A percentile compares a stretch with the other conserved stretches of the same genome.
Conservation (phyloP, 345 rosid species). For the Populus tremula region DNA sequence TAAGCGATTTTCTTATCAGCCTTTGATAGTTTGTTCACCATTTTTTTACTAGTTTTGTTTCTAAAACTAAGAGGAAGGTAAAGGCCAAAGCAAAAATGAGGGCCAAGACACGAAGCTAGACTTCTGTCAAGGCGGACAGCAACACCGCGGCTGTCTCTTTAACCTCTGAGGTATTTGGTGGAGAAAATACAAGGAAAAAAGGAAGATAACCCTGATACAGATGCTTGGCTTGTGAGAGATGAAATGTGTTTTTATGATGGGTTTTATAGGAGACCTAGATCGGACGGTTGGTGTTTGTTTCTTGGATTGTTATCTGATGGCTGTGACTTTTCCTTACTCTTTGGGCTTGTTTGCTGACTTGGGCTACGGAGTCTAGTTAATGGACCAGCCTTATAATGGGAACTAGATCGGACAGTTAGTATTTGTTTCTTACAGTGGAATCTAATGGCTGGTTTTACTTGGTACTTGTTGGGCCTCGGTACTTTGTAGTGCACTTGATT, state of each 20-base stretch:
- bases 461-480: background rate
- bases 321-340: background rate
- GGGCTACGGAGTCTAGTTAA: background rate
- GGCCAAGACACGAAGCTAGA: constrained; percentile 51
- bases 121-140: constrained; percentile 69
- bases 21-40: constrained; percentile 54
- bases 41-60: background rate
- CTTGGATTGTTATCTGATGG: constrained; percentile 18
- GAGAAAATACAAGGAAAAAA: background rate
- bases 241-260: constrained; percentile 1
- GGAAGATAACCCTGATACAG: background rate
- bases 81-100: constrained; percentile 36
- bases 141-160: constrained; percentile 50
- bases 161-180: constrained; percentile 36
- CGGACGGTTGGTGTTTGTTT: constrained; percentile 42
- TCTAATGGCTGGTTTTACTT: background rate
- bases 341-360: background rate
- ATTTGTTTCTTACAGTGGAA: background rate
- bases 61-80: background rate
- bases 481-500: background rate
- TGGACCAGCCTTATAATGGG: background rate
- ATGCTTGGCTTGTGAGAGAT: background rate
- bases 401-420: background rate
- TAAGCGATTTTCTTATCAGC: constrained; percentile 78
- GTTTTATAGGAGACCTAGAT: constrained; percentile 38